Conservation (phyloP, 345 rosid species). For the Lenwebbia sp. region DNA sequence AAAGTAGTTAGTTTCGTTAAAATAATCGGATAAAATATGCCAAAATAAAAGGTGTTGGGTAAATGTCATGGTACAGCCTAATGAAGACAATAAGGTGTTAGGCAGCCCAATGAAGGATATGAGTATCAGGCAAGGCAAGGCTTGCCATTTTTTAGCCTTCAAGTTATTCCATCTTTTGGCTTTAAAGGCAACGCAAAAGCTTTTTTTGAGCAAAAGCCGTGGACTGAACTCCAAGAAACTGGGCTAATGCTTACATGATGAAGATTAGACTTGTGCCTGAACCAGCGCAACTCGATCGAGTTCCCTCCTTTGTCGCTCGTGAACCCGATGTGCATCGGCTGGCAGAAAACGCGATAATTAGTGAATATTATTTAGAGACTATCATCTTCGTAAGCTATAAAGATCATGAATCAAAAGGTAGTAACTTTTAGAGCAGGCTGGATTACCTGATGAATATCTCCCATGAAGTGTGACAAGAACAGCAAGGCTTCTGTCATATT, state of each 20-base stretch:
- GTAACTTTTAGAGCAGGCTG: background rate
- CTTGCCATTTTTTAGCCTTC: background rate
- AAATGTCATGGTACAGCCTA: background rate
- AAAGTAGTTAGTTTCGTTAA: too few relatives aligned
- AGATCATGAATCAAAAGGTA: background rate
- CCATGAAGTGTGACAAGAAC: constrained; percentile 90
- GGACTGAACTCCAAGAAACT: background rate
- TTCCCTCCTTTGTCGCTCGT: constrained; percentile 86
- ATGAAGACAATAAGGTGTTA: background rate
- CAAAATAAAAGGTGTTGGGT: too few relatives aligned
- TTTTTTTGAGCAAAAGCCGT: background rate
- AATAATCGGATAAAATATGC: too few relatives aligned
- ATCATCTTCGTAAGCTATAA: background rate
- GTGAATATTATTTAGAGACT: background rate
- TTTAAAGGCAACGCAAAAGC: background rate
- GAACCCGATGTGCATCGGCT: constrained; percentile 93
- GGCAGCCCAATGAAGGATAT: background rate
- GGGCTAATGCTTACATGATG: constrained; percentile 52
- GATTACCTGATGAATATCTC: constrained; percentile 82
- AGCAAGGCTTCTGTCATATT: constrained; percentile 89
- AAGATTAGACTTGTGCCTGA: constrained; percentile 77
- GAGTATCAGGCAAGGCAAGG: background rate
- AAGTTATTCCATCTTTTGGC: background rate
- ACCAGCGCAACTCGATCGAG: constrained; percentile 79
- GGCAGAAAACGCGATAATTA: background rate